Percentiles rank a stretch among this genome's conserved stretches.
phyloP scores from a whole-genome alignment of 1,139 yeast genomes.

The Hansenula sp. region DNA sequence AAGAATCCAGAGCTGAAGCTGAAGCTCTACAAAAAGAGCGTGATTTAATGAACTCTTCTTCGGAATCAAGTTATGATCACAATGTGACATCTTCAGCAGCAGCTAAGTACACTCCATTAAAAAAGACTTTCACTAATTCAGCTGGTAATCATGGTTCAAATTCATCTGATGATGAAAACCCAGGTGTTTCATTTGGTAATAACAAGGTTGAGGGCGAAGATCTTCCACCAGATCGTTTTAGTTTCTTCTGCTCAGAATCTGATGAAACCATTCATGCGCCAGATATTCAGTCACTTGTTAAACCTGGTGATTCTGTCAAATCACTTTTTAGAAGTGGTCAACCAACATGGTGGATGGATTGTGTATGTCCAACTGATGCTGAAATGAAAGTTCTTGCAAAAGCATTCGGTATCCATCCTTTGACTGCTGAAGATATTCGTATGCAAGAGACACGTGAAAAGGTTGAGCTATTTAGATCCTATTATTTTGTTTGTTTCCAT shows the following conservation, averaged over 20 bases:
- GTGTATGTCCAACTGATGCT: conserved; percentile 63
- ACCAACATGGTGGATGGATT: conserved; percentile 74
- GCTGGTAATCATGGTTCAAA: conserved; percentile 8
- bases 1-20: conserved; percentile 35
- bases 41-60: conserved; percentile 16
- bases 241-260: conserved; percentile 74
- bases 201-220: conserved; percentile 34
- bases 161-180: conserved; percentile 9
- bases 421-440: conserved; percentile 80
- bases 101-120: conserved; percentile 53
- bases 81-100: conserved; percentile 44
- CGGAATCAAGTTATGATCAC: conserved; percentile 25
- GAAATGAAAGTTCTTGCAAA: conserved; percentile 63
- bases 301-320: conserved; percentile 60
- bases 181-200: conserved; percentile 33
- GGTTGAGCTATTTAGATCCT: conserved; percentile 70
- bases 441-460: conserved; percentile 86
- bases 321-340: conserved; percentile 52
- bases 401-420: conserved; percentile 81
- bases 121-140: conserved; percentile 5
- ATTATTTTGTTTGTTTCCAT: conserved; percentile 81
- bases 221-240: conserved; percentile 67
- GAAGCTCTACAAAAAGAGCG: conserved; percentile 17
- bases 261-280: conserved; percentile 91
- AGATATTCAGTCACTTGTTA: conserved; percentile 71